A percentile compares a stretch with the other conserved stretches of the same genome.
Evolutionary conservation across 768 basidiomycete species (phyloP).

Genomic region (Pulveroboletus frians): DNA sequence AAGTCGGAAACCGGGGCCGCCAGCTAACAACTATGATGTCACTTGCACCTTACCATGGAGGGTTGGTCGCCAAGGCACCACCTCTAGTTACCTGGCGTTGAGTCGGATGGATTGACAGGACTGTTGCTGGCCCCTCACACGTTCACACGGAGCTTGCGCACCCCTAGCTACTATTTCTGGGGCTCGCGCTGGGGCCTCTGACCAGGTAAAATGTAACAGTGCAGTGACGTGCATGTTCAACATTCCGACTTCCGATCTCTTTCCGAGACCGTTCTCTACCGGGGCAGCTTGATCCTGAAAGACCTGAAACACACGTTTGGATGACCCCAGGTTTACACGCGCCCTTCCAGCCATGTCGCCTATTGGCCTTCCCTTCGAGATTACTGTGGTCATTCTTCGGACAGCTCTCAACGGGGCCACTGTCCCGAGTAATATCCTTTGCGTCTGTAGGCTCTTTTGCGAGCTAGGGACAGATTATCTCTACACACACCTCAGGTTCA

Average conservation of each 20-base stretch:
- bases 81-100: background rate
- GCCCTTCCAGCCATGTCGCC: constrained; percentile 6
- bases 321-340: background rate
- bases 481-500: constrained; percentile 26
- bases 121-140: background rate
- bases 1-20: background rate
- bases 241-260: constrained; percentile 6
- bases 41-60: background rate
- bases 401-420: constrained; percentile 9
- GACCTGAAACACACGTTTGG: background rate
- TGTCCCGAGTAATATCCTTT: constrained; percentile 20
- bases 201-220: no score
- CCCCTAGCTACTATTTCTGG: no score
- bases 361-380: constrained; percentile 21
- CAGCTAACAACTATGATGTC: background rate
- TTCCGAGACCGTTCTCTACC: background rate
- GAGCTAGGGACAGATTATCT: constrained; percentile 18
- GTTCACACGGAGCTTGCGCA: background rate
- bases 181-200: no score
- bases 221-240: background rate
- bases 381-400: constrained; percentile 16
- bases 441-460: constrained; percentile 19
- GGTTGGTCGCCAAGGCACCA: background rate
- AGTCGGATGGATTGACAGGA: background rate
- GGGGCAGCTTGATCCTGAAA: background rate